A percentile compares a stretch with the other conserved stretches of the same genome.
Evolutionary conservation across 352 stramenopile species (phyloP).

Genomic region (Pythium aphanidermatum): DNA sequence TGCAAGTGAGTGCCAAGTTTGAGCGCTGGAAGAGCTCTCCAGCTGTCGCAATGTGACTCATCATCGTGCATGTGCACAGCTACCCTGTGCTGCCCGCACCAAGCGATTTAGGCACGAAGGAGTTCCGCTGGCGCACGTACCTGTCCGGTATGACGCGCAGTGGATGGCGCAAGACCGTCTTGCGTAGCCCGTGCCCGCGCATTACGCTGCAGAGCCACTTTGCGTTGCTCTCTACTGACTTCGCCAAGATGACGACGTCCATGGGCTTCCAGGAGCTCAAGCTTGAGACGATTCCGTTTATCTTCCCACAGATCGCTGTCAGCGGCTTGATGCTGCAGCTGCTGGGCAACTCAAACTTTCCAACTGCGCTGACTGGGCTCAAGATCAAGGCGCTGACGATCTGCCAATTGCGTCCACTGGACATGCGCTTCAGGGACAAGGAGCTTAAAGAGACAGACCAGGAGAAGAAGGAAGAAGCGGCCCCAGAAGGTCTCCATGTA

Average conservation of each 20-base stretch:
- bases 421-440: conserved; percentile 59
- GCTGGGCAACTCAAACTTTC: conserved; percentile 80
- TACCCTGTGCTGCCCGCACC: conserved; percentile 58
- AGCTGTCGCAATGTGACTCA: not conserved
- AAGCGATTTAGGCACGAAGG: conserved; percentile 64
- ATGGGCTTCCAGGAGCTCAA: conserved; percentile 55
- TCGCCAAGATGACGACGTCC: conserved; percentile 75
- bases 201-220: conserved; percentile 76
- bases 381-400: conserved; percentile 70
- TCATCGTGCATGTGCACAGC: conserved; percentile 15
- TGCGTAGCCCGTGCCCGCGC: conserved; percentile 56
- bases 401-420: conserved; percentile 55
- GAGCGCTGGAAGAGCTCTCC: not conserved
- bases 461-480: conserved; percentile 6
- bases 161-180: conserved; percentile 44
- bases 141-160: conserved; percentile 50
- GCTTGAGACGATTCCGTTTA: conserved; percentile 67
- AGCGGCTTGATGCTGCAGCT: conserved; percentile 71
- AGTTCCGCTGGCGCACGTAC: conserved; percentile 74
- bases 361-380: conserved; percentile 37
- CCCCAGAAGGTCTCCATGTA: conserved; percentile 25
- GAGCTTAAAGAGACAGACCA: not conserved
- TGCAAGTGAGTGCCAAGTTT: conserved; percentile 40
- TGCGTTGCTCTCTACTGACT: conserved; percentile 60
- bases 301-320: conserved; percentile 62